Base-by-base conservation (phyloP, 2,329 filamentous ascomycete genomes). In the Xylariaceae sp. region DNA sequence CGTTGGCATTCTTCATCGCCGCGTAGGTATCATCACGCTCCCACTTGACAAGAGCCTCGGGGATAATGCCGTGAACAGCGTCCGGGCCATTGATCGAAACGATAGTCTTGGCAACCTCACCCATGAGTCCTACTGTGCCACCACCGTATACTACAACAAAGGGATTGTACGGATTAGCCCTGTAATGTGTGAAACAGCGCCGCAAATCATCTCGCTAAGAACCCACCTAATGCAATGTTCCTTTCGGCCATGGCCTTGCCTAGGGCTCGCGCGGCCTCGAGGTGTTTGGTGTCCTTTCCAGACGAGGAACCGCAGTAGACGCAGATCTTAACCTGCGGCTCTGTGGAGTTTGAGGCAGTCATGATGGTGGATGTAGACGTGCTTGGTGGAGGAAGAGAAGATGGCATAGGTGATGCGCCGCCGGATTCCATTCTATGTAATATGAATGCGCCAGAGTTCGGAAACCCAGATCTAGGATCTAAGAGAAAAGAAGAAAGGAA, bases 101-200 rank as follows among this genome's bases (percentile, higher is more conserved):
- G 34, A 99, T 86, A 0, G 90, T 92, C 68, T 88, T 88, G 51
- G 94, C 91, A 9, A 97, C 76, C 72, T 97, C 92, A 71, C 94
- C 94, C 94, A 99, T 99, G 51, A 99, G 82, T 8, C 94, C 94
- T 44, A 91, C 86, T 2, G 93, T 97, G 70, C 94, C 94, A 67
- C 94, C 94, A 67, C 94, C 94, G 75, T 97, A 99, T 65, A 97
- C 92, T 85, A 57, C 11, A 15, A 57, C 8, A 37, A 11, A 52
- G 10, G 34, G 11, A 35, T 52, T 34, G 58, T 44, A 45, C 30
- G 58, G 15, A 51, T 62, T 64, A 53, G 64, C 30, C 23, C 11
- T 60, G 51, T n/a, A 39, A 50, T 53, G 44, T 47, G 18, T n/a
- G 2, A 49, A 39, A 35, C 11, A 49, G 15, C 10, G 39, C 34